Conservation (phyloP, 2,329 filamentous ascomycete species). For the Penicillium psychrosexuale region DNA sequence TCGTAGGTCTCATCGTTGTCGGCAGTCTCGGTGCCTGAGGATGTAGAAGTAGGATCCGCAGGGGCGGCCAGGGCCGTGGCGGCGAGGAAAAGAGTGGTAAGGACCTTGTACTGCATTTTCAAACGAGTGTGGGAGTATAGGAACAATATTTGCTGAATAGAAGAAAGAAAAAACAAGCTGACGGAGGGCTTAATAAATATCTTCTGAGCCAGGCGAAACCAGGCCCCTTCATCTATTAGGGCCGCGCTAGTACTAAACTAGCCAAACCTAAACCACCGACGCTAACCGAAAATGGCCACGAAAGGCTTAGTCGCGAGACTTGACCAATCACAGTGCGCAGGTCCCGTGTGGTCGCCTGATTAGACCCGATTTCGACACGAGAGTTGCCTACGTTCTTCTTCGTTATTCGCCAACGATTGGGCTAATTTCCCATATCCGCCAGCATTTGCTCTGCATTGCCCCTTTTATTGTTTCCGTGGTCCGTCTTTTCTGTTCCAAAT, state of each 20-base stretch:
- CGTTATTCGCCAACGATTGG: neutral
- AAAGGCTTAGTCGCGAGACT: neutral
- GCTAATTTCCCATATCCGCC: neutral
- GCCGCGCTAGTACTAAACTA: neutral
- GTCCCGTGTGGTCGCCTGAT: neutral
- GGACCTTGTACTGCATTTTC: slow-evolving; percentile 27
- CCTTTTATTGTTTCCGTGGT: neutral
- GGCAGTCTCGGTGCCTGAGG: neutral
- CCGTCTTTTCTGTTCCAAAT: neutral
- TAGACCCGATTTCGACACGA: neutral
- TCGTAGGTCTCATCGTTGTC: neutral
- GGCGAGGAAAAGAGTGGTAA: slow-evolving; percentile 23
- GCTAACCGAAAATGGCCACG: neutral
- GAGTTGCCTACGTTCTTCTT: neutral
- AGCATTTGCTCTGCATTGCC: neutral
- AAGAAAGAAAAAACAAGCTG: neutral
- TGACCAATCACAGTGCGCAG: neutral
- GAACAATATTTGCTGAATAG: neutral
- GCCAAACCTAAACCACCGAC: neutral
- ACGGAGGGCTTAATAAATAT: neutral
- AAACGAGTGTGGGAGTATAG: neutral
- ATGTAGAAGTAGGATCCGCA: slow-evolving; percentile 5
- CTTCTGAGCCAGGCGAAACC: neutral
- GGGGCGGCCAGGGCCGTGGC: slow-evolving; percentile 22
- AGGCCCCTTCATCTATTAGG: neutral